Conservation (phyloP, 495 filamentous ascomycete genomes). For the Annulohypoxylon moriforme region DNA sequence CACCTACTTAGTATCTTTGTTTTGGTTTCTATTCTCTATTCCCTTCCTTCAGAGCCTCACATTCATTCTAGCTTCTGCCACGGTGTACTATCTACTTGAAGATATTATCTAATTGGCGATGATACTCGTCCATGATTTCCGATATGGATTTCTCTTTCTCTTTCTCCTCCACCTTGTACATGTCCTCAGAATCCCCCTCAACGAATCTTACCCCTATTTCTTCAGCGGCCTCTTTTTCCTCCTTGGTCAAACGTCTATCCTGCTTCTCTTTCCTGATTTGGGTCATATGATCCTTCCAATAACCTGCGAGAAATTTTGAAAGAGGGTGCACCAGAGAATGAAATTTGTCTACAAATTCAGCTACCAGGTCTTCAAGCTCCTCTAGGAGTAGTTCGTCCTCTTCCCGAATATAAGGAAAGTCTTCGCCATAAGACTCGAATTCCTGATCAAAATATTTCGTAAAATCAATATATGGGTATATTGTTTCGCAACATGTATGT, state of each 20-base stretch:
- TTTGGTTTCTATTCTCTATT: too few relatives aligned
- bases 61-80: too few relatives aligned
- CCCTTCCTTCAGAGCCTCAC: too few relatives aligned
- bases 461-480: too few relatives aligned
- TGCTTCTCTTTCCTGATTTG: neutral
- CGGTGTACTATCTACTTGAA: too few relatives aligned
- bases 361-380: neutral
- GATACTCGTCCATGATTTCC: too few relatives aligned
- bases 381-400: neutral
- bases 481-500: neutral
- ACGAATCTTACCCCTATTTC: neutral
- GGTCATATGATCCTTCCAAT: neutral
- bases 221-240: neutral
- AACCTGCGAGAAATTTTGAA: neutral
- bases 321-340: neutral
- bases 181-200: neutral
- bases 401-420: neutral
- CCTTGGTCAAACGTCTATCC: neutral
- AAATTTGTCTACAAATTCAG: neutral
- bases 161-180: too few relatives aligned
- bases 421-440: neutral
- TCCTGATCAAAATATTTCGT: neutral
- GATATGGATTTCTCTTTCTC: too few relatives aligned
- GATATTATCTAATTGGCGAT: too few relatives aligned
- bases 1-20: too few relatives aligned